Evolutionary conservation across 768 basidiomycete genomes (phyloP).

Genomic region (Ramaria sp.): DNA sequence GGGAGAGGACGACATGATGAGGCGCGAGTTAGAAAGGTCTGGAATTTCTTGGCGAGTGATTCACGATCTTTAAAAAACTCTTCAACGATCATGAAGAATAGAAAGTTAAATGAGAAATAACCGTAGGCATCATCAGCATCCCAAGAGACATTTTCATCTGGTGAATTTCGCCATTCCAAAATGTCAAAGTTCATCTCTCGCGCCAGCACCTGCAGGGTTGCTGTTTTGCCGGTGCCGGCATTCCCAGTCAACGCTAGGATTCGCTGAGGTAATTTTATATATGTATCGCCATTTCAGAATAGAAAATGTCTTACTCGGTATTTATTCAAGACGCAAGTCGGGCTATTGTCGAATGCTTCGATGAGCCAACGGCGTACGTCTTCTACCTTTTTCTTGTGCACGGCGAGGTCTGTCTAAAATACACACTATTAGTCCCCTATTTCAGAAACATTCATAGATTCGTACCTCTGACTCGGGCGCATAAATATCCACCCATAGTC

Average conservation of each 20-base stretch:
- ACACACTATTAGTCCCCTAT: background rate
- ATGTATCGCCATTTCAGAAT: background rate
- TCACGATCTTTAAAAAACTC: slow-evolving; percentile 21
- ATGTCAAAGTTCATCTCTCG: slow-evolving; percentile 68
- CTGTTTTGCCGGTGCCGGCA: slow-evolving; percentile 84
- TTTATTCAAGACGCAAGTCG: slow-evolving; percentile 50
- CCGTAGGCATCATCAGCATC: slow-evolving; percentile 20
- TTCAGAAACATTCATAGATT: background rate
- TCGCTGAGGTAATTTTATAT: too few species aligned
- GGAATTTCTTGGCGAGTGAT: slow-evolving; percentile 47
- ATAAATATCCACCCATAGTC: slow-evolving; percentile 54
- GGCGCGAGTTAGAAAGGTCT: slow-evolving; percentile 63
- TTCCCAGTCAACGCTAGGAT: slow-evolving; percentile 82
- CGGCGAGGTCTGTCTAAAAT: slow-evolving; percentile 56
- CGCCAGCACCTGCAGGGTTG: slow-evolving; percentile 67
- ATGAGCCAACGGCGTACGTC: slow-evolving; percentile 65
- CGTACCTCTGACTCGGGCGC: slow-evolving; percentile 40
- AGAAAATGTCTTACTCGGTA: slow-evolving; percentile 47
- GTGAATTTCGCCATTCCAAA: slow-evolving; percentile 73
- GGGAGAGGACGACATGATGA: slow-evolving; percentile 42
- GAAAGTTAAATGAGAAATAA: background rate
- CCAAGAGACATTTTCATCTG: slow-evolving; percentile 34
- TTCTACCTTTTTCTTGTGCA: slow-evolving; percentile 70
- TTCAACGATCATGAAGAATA: background rate
- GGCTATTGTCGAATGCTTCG: slow-evolving; percentile 63